These are phyloP conservation scores for Peziza echinospora DNA, from an alignment of 495 filamentous ascomycete genomes.

Conservation along the genomic window DNA sequence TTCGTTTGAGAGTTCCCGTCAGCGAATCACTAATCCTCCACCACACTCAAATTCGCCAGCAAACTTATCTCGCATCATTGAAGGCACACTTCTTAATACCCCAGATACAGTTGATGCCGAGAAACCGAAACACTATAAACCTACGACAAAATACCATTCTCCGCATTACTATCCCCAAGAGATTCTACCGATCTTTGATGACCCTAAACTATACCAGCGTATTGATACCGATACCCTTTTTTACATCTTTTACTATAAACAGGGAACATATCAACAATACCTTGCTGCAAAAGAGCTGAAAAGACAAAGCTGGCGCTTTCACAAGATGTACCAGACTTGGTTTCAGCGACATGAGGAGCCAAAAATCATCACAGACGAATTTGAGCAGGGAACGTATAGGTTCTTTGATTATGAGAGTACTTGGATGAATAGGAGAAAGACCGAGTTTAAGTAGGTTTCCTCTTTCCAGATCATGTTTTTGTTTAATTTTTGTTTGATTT, in stretches of 20 bases:
- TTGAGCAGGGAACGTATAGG: conserved; percentile 91
- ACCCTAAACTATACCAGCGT: conserved; percentile 62
- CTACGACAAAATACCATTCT: conserved; percentile 55
- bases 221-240: conserved; percentile 96
- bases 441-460: conserved; percentile 59
- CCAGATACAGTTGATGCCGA: conserved; percentile 63
- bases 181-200: conserved; percentile 69
- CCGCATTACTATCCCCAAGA: conserved; percentile 80
- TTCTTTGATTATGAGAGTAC: conserved; percentile 99
- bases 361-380: conserved; percentile 94
- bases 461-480: neutral
- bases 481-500: no score
- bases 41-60: conserved; percentile 40
- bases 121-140: conserved; percentile 60
- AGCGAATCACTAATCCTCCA: conserved; percentile 27
- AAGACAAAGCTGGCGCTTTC: conserved; percentile 93
- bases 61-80: conserved; percentile 32
- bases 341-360: conserved; percentile 97
- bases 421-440: conserved; percentile 98
- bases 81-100: conserved; percentile 35
- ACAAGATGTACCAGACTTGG: conserved; percentile 99
- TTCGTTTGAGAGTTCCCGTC: conserved; percentile 68
- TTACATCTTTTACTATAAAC: conserved; percentile 97
- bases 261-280: conserved; percentile 87
- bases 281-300: conserved; percentile 91